Conservation (phyloP, 345 rosid species). For the Camelina neglecta region DNA sequence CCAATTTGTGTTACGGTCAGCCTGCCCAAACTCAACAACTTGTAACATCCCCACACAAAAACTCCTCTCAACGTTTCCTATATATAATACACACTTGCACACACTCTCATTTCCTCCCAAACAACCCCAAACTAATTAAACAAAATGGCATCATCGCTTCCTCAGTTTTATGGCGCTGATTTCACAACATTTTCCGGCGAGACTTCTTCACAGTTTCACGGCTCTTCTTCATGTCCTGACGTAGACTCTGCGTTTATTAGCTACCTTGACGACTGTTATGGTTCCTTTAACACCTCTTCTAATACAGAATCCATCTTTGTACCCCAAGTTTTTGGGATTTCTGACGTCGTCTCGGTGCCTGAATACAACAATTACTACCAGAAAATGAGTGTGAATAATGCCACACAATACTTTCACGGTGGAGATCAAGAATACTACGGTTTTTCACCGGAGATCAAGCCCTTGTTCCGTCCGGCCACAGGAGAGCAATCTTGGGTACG, state of each 20-base stretch:
- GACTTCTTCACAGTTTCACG: slow-evolving; percentile 44
- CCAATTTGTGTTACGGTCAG: slow-evolving; percentile 34
- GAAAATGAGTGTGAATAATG: slow-evolving; percentile 33
- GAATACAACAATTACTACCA: slow-evolving; percentile 44
- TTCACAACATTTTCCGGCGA: slow-evolving; percentile 50
- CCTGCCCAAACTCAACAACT: slow-evolving; percentile 43
- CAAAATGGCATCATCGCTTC: slow-evolving; percentile 58
- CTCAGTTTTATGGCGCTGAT: slow-evolving; percentile 50
- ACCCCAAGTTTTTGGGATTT: slow-evolving; percentile 43
- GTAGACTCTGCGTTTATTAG: slow-evolving; percentile 31
- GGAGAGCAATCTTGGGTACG: slow-evolving; percentile 54
- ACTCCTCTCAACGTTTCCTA: slow-evolving; percentile 16
- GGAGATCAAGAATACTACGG: slow-evolving; percentile 60
- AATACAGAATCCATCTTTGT: slow-evolving; percentile 33
- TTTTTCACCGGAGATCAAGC: slow-evolving; percentile 53
- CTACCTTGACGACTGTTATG: slow-evolving; percentile 31
- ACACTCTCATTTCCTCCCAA: slow-evolving; percentile 43
- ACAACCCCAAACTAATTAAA: slow-evolving; percentile 1
- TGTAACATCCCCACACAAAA: slow-evolving; percentile 37
- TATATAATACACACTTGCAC: slow-evolving; percentile 33
- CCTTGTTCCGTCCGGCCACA: slow-evolving; percentile 44
- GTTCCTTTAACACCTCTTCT: slow-evolving; percentile 29
- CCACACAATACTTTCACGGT: slow-evolving; percentile 44
- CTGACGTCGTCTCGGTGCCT: slow-evolving; percentile 46
- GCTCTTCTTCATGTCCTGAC: slow-evolving; percentile 39